These are phyloP conservation scores for Scedosporium apiospermum DNA, from an alignment of 2,329 filamentous ascomycete species.

Conservation along the genomic window DNA sequence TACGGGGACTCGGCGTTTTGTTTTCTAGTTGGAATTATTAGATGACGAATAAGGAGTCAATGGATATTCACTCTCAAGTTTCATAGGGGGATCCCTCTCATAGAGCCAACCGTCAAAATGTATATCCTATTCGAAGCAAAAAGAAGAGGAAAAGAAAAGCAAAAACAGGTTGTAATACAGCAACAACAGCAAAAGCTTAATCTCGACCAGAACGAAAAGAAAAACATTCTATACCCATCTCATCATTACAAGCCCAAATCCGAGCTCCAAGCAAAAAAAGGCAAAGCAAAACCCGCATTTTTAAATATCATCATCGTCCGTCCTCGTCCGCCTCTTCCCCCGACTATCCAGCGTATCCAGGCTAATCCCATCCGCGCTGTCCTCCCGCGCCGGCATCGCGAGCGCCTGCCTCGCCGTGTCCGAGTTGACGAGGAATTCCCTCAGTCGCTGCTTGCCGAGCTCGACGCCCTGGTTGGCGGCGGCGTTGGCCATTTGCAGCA, in stretches of 20 bases:
- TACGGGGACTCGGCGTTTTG: too few relatives aligned
- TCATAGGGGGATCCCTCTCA: too few relatives aligned
- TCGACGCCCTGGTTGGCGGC: slow-evolving; percentile 79
- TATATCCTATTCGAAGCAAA: background rate
- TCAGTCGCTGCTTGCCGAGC: slow-evolving; percentile 82
- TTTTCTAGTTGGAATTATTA: too few relatives aligned
- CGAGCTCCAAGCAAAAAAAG: background rate
- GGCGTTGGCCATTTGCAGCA: slow-evolving; percentile 89
- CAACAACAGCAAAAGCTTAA: slow-evolving; percentile 5
- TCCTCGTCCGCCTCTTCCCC: slow-evolving; percentile 38
- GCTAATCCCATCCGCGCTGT: slow-evolving; percentile 39
- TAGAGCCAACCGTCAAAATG: too few relatives aligned
- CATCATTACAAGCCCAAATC: background rate
- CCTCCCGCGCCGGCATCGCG: slow-evolving; percentile 52
- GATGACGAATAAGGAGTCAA: too few relatives aligned
- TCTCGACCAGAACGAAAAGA: background rate
- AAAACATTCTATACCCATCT: background rate
- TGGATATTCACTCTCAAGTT: too few relatives aligned
- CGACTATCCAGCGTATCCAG: slow-evolving; percentile 51
- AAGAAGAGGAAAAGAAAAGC: background rate
- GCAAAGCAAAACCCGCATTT: slow-evolving; percentile 2
- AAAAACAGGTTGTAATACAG: slow-evolving; percentile 1
- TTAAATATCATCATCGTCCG: slow-evolving; percentile 50
- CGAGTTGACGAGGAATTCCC: slow-evolving; percentile 82
- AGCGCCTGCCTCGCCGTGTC: slow-evolving; percentile 78